Base-by-base conservation (phyloP, 1,284 basidiomycete species). In the Xerocomus nothofagi region DNA sequence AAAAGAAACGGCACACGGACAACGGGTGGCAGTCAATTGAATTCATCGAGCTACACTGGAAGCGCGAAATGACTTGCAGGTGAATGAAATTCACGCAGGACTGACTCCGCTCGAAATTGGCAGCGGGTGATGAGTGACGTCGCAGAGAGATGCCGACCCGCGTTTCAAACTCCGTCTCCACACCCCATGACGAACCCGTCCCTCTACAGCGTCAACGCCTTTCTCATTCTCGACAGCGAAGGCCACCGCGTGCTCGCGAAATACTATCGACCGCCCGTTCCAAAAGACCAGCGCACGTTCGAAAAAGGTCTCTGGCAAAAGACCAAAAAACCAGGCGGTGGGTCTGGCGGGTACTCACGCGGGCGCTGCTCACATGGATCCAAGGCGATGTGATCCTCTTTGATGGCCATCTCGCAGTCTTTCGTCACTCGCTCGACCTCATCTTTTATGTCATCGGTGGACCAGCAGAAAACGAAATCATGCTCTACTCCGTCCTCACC, bases 251-350 rank as follows among this genome's bases (percentile, higher is more conserved):
- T 99, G 18, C 78, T 99, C 14, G 90, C 95, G 27, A 98, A 98
- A 70, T 98, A 99, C 78, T 98, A 95, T 67, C 78, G 84, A 45
- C 83, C 89, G 0, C 17, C 4, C 42, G 34, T 21, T 41, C 39
- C 39, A 98, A 54, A 98, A 71, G 96, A 99, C 66, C 96, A 98
- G 71, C 87, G 91, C 43, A 82, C 86, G 24, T 98, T 98, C 65
- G 97, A 99, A 76, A 96, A 96, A 76, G 90, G 88, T 3, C 76
- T 99, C 36, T 97, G 86, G 79, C 88, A 93, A 62, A 99, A 99
- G 76, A 95, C 93, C 0, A 90, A 93, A 73, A 91, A 94, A 66
- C 79, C 89, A 18, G 88, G 87, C 71, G 91, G 93, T 94, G 61
- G 63, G 84, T 77, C 20, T 10, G 42, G 8, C 23, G 9, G 17